Conservation (phyloP, 129 eudicot species). For the Flaveria robusta region DNA sequence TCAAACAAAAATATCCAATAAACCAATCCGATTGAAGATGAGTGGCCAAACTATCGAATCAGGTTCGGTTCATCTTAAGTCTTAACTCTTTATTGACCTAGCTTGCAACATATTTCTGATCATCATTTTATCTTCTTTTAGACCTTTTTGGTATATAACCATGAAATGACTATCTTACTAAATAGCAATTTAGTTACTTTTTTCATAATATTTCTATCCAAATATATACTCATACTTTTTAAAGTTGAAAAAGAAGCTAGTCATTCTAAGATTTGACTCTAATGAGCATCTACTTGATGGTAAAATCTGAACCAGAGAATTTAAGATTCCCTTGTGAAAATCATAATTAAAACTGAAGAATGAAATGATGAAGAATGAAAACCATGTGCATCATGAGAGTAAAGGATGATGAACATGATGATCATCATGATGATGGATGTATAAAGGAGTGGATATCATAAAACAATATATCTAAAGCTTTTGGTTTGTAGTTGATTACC, state of each 20-base stretch:
- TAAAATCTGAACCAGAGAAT: slow-evolving; percentile 33
- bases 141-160: no score
- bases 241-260: not conserved
- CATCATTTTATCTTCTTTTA: not conserved
- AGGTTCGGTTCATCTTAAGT: not conserved
- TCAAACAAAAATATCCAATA: not conserved
- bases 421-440: not conserved
- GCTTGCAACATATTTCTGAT: not conserved
- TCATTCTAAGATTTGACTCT: slow-evolving; percentile 26
- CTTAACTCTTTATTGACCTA: not conserved
- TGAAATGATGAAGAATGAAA: slow-evolving; percentile 31
- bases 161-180: no score
- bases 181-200: no score
- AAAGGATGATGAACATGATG: slow-evolving; percentile 5
- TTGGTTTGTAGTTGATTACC: slow-evolving; percentile 23
- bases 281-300: slow-evolving; percentile 40
- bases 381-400: slow-evolving; percentile 26
- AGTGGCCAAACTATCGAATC: not conserved
- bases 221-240: not conserved
- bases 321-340: slow-evolving; percentile 23
- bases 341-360: slow-evolving; percentile 15
- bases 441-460: slow-evolving; percentile 41
- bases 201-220: not conserved
- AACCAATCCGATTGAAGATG: not conserved
- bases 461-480: slow-evolving; percentile 36